Conservation (phyloP, 441 rosid species). For the Populus trichocarpa region DNA sequence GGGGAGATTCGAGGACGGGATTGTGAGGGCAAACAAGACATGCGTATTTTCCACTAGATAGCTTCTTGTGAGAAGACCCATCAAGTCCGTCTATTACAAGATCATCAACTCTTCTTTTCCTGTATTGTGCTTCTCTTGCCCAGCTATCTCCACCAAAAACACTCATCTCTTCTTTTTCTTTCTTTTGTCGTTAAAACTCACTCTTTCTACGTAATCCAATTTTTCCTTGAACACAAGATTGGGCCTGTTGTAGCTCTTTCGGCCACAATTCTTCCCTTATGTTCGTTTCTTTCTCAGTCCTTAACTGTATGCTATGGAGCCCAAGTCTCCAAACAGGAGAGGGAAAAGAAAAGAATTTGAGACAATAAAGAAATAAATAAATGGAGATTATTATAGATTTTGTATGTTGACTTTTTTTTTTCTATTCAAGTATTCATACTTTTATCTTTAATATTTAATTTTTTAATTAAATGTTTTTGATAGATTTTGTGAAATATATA, state of each 20-base stretch:
- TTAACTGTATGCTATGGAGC: not conserved
- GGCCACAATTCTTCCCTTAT: not conserved
- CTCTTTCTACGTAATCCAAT: not conserved
- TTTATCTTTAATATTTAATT: too few relatives aligned
- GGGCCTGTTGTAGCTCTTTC: not conserved
- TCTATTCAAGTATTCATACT: too few relatives aligned
- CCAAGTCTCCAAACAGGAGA: too few relatives aligned
- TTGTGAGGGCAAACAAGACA: constrained; percentile 42
- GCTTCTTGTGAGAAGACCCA: constrained; percentile 38
- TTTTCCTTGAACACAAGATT: not conserved
- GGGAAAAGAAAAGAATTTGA: too few relatives aligned
- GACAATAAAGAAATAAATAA: too few relatives aligned
- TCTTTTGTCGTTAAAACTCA: not conserved
- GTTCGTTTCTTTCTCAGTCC: not conserved
- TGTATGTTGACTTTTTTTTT: too few relatives aligned
- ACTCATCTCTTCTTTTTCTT: constrained; percentile 26
- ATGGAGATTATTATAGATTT: too few relatives aligned
- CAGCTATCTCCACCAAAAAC: constrained; percentile 51
- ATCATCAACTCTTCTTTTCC: constrained; percentile 39
- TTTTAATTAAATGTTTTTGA: too few relatives aligned
- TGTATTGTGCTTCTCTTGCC: constrained; percentile 43
- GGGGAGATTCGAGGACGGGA: constrained; percentile 42
- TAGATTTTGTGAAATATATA: too few relatives aligned
- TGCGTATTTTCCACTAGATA: constrained; percentile 36
- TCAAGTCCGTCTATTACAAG: constrained; percentile 26